Base-by-base conservation (phyloP, 1,139 yeast species). In the Komagataea norvegica region DNA sequence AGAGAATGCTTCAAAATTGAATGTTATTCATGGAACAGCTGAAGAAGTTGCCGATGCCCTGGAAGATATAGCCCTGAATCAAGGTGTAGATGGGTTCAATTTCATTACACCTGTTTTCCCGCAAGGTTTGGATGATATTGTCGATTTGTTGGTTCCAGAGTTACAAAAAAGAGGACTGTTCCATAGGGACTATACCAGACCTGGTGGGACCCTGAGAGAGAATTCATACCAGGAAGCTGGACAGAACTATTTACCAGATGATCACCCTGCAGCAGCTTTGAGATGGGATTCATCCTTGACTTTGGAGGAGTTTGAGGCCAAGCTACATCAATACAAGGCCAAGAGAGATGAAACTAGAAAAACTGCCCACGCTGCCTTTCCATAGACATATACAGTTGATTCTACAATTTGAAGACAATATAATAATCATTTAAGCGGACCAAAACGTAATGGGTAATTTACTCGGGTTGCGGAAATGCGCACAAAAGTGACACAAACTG, bases 211-310 rank as follows among this genome's bases (percentile, higher is more conserved):
- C n/a, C 49, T 42, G 33, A 47, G 57, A 41, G 57, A 53, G 31
- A 48, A 44, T 26, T 35, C 51, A 11, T 37, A 33, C 13, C 15
- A 35, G 7, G 14, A 34, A 40, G 53, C 34, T 55, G 43, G 45
- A 2, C 45, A 42, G 7, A 48, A 48, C 5, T 39, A 62, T 62
- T 63, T 65, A 55, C 31, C 63, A 60, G 37, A 42, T 20, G 44
- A 37, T n/a, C 71, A 66, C 41, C 68, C 69, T n/a, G 70, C 70
- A 7, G 46, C 62, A 43, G 49, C 51, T 5, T 52, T 64, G 26
- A 61, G 67, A 49, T 66, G 71, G 71, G 56, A 54, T 36, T 55
- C 59, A 7, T 62, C 60, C n/a, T 61, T 57, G 37, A 37, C 63
- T 3, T 60, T 54, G 41, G 64, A 61, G 35, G 65, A 62, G 18